Evolutionary conservation across 768 basidiomycete genomes (phyloP).

Genomic region (Leucocoprinus birnbaumii): DNA sequence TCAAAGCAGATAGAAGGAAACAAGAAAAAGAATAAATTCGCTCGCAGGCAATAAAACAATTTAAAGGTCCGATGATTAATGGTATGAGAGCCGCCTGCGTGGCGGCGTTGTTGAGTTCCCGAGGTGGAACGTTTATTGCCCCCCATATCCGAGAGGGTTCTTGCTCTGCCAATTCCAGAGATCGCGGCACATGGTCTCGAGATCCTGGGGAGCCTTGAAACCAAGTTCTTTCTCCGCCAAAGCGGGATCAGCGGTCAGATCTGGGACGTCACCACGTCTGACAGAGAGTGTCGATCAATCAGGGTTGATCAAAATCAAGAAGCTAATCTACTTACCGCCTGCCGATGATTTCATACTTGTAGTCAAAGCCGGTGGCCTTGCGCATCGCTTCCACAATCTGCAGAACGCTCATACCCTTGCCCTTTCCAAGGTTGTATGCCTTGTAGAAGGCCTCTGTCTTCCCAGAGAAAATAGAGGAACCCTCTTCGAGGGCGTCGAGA

Average conservation of each 20-base stretch:
- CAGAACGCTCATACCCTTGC: constrained; percentile 87
- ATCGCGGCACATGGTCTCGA: constrained; percentile 94
- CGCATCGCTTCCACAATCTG: constrained; percentile 95
- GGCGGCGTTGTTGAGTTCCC: no score
- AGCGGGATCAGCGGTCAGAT: constrained; percentile 90
- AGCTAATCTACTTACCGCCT: constrained; percentile 60
- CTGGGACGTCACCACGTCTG: constrained; percentile 93
- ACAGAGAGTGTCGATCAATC: constrained; percentile 10
- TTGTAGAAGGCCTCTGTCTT: constrained; percentile 67
- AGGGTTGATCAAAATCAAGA: neutral
- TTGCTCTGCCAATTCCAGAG: constrained; percentile 99
- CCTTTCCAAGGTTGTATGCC: constrained; percentile 96
- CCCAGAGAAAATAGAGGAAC: constrained; percentile 58
- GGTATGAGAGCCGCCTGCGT: no score
- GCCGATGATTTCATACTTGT: constrained; percentile 85
- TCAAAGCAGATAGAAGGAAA: no score
- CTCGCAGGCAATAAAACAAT: no score
- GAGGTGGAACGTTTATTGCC: constrained; percentile 14
- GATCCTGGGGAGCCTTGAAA: constrained; percentile 76
- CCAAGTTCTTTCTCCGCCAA: constrained; percentile 92
- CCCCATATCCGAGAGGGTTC: constrained; percentile 76
- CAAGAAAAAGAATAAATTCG: no score
- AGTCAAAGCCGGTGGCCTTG: constrained; percentile 85
- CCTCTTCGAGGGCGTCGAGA: constrained; percentile 71
- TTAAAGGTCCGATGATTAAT: no score